Evolutionary conservation across 1,139 yeast species (phyloP).

Genomic region (Debaryomyces sp.): DNA sequence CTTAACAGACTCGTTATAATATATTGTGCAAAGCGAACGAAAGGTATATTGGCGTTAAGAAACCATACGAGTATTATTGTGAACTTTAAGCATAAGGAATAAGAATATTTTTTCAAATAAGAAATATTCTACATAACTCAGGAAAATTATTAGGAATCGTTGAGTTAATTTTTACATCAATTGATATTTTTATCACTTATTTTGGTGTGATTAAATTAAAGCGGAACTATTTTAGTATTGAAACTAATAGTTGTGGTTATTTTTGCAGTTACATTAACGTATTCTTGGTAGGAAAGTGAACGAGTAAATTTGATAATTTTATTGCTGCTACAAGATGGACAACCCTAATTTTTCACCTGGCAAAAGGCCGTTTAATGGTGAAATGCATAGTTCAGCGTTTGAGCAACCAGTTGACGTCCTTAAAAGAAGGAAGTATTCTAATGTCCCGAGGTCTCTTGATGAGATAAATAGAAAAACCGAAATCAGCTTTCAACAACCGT

Average conservation of each 20-base stretch:
- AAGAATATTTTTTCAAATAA: neutral
- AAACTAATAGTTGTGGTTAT: neutral
- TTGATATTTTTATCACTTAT: neutral
- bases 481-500: constrained; percentile 6
- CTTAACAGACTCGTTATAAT: neutral
- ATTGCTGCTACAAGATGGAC: constrained; percentile 11
- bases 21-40: neutral
- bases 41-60: neutral
- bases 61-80: neutral
- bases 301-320: neutral
- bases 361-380: neutral
- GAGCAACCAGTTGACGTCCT: neutral
- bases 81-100: neutral
- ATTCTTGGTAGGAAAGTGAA: neutral
- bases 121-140: neutral
- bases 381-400: neutral
- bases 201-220: neutral
- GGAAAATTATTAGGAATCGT: neutral
- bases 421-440: constrained; percentile 13
- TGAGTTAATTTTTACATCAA: constrained; percentile 4
- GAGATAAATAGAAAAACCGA: constrained; percentile 1
- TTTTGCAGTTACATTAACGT: neutral
- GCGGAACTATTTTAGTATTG: neutral
- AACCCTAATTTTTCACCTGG: constrained; percentile 1
- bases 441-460: constrained; percentile 13